phyloP scores from a whole-genome alignment of 768 basidiomycete species.

The Rhodosporidiobolus sp. region DNA sequence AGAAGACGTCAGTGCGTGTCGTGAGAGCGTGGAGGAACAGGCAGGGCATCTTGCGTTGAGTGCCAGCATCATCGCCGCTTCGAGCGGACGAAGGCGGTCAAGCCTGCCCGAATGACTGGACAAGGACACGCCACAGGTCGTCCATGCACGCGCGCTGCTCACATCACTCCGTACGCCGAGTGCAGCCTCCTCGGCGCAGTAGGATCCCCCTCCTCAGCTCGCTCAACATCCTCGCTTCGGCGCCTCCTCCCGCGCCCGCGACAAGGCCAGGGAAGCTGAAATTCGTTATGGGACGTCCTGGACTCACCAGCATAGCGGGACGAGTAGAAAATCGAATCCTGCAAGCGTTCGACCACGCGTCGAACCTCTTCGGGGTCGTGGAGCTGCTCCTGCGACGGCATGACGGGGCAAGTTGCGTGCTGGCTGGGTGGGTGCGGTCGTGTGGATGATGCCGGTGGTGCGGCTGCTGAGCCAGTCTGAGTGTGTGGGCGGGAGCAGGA shows the following conservation, averaged over 20 bases:
- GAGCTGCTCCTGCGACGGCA: too few species aligned
- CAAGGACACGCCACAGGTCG: too few species aligned
- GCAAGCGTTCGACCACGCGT: constrained; percentile 20
- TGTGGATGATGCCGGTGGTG: too few species aligned
- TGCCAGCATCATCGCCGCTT: too few species aligned
- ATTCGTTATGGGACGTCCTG: not conserved
- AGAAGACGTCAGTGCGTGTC: not conserved
- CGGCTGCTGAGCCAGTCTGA: not conserved
- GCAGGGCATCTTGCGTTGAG: not conserved
- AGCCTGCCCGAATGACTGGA: too few species aligned
- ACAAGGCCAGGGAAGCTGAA: too few species aligned
- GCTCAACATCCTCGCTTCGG: not conserved
- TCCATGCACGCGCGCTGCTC: too few species aligned
- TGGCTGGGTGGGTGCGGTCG: too few species aligned
- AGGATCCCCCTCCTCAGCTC: not conserved
- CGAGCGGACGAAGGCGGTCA: too few species aligned
- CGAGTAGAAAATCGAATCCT: constrained; percentile 27
- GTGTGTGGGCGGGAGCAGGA: not conserved
- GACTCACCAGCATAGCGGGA: constrained; percentile 23
- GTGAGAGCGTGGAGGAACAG: too few species aligned
- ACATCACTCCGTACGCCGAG: too few species aligned
- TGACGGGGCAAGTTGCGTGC: not conserved
- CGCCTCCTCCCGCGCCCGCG: too few species aligned
- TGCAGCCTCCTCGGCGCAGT: not conserved
- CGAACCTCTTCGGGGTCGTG: not conserved